Evolutionary conservation across 306 rosid genomes (phyloP).

Genomic region (Quillaja saponaria): DNA sequence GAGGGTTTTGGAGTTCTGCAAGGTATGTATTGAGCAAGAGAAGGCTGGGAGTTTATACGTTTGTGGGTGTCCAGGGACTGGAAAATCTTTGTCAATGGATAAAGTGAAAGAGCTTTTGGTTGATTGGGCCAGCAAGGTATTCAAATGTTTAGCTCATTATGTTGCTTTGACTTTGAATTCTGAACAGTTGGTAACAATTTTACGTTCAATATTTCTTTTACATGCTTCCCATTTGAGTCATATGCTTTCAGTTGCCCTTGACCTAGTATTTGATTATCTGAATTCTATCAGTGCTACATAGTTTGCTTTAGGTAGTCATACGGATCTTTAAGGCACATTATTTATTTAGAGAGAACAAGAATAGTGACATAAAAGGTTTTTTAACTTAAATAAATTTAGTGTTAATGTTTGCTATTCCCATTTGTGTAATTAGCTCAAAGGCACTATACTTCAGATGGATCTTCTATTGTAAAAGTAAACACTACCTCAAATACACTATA

Average conservation of each 20-base stretch:
- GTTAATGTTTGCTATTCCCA: not conserved
- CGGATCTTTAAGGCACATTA: too few species aligned
- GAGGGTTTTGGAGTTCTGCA: slow-evolving; percentile 69
- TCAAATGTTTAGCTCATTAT: not conserved
- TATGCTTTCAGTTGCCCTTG: not conserved
- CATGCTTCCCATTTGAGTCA: not conserved
- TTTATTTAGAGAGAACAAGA: too few species aligned
- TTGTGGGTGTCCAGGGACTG: slow-evolving; percentile 93
- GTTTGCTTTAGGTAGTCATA: not conserved
- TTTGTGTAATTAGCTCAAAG: slow-evolving; percentile 6
- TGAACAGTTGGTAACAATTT: not conserved
- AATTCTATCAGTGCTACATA: not conserved
- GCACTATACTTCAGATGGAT: not conserved
- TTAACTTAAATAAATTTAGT: not conserved
- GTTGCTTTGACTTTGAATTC: not conserved
- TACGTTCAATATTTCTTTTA: not conserved
- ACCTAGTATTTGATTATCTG: not conserved
- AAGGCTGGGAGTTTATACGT: slow-evolving; percentile 81
- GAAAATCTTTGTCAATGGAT: slow-evolving; percentile 76
- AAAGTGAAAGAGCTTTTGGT: slow-evolving; percentile 57
- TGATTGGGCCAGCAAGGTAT: slow-evolving; percentile 70
- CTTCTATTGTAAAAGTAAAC: not conserved
- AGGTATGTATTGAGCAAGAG: slow-evolving; percentile 58
- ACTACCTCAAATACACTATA: too few species aligned
- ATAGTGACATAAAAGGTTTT: too few species aligned